A percentile compares a stretch with the other conserved stretches of the same genome.
Evolutionary conservation across 1,284 basidiomycete genomes (phyloP).

Genomic region (Omphalotus olearius): DNA sequence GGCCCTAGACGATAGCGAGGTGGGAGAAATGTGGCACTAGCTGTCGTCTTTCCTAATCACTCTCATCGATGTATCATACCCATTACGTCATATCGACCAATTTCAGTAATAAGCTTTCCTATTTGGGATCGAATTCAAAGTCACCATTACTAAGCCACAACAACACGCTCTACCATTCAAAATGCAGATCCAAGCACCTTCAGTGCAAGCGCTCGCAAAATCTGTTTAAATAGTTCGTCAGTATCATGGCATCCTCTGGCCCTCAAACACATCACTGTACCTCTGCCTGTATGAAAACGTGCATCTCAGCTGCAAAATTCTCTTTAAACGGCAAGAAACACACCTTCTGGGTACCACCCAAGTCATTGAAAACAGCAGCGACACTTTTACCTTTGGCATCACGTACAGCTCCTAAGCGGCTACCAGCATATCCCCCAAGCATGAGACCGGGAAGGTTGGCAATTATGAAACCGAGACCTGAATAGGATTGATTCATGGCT

Average conservation of each 20-base stretch:
- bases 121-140: too few relatives aligned
- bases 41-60: background rate
- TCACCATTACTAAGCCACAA: background rate
- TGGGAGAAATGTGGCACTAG: conserved; percentile 65
- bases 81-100: too few relatives aligned
- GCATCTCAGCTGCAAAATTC: background rate
- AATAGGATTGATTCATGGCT: conserved; percentile 58
- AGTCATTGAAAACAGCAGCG: conserved; percentile 82
- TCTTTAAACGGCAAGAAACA: background rate
- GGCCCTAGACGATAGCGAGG: conserved; percentile 39
- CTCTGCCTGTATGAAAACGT: conserved; percentile 50
- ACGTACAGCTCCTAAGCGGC: conserved; percentile 80
- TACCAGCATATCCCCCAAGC: conserved; percentile 80
- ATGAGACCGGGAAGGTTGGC: conserved; percentile 84
- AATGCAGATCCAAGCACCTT: conserved; percentile 80
- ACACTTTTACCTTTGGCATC: conserved; percentile 94
- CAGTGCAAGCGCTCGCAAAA: conserved; percentile 81
- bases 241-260: conserved; percentile 11
- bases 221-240: conserved; percentile 44
- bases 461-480: conserved; percentile 81
- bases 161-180: conserved; percentile 10
- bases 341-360: conserved; percentile 59
- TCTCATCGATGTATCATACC: background rate
- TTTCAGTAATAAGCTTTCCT: too few relatives aligned
- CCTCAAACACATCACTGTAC: conserved; percentile 35